Conservation (phyloP, 768 basidiomycete species). For the Phanerochaete sordida region DNA sequence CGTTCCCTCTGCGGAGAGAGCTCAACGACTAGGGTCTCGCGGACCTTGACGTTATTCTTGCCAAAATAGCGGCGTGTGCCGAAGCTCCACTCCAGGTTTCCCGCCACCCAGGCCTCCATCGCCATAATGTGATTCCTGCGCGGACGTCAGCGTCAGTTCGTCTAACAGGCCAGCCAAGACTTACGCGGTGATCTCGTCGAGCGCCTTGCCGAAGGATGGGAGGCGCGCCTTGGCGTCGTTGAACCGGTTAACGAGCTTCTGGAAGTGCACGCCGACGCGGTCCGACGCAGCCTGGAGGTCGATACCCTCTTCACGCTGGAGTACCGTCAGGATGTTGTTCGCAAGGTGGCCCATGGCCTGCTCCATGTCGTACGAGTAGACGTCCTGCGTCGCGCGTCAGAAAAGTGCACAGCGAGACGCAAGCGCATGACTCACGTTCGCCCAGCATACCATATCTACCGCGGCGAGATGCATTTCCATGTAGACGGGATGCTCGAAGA, state of each 20-base stretch:
- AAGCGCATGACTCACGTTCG: conserved; percentile 50
- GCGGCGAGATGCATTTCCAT: conserved; percentile 53
- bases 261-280: conserved; percentile 33
- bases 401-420: background rate
- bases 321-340: conserved; percentile 49
- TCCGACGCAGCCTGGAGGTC: conserved; percentile 38
- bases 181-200: conserved; percentile 37
- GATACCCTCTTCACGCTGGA: conserved; percentile 42
- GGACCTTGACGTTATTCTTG: conserved; percentile 23
- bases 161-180: conserved; percentile 7
- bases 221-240: conserved; percentile 30
- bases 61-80: conserved; percentile 44
- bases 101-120: conserved; percentile 49
- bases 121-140: conserved; percentile 37
- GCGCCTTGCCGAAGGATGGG: conserved; percentile 38
- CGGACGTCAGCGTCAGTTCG: background rate
- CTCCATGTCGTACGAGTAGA: conserved; percentile 76
- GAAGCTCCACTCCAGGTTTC: conserved; percentile 49
- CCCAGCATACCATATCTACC: conserved; percentile 65
- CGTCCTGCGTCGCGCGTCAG: conserved; percentile 39
- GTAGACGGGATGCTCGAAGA: conserved; percentile 54
- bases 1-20: too few relatives aligned
- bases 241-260: conserved; percentile 34
- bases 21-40: conserved; percentile 24
- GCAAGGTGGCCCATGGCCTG: conserved; percentile 64